phyloP scores from a whole-genome alignment of 2,329 filamentous ascomycete genomes.

The Penicillium sp. region DNA sequence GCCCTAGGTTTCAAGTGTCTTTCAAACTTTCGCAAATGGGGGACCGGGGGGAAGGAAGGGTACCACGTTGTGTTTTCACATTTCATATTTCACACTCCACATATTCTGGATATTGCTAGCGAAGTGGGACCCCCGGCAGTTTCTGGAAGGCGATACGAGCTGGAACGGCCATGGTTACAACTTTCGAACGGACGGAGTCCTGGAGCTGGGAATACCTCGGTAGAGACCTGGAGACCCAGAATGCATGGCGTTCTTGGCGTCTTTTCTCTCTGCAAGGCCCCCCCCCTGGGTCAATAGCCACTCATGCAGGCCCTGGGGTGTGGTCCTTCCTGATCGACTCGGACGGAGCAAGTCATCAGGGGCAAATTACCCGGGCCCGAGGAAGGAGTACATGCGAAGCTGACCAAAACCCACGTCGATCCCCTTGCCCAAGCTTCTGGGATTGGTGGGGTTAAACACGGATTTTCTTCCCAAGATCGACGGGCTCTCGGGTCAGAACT shows the following conservation, averaged over 20 bases:
- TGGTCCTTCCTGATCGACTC: slow-evolving; percentile 9
- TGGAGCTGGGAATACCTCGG: not conserved
- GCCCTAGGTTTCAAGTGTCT: slow-evolving; percentile 13
- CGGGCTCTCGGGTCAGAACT: not conserved
- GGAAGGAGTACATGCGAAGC: not conserved
- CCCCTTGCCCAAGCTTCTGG: slow-evolving; percentile 6
- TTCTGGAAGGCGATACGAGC: slow-evolving; percentile 20
- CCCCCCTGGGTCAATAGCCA: too few species aligned
- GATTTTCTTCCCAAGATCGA: slow-evolving; percentile 1
- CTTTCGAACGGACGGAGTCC: not conserved
- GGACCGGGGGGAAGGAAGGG: not conserved
- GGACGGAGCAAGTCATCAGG: not conserved
- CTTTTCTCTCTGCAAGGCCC: not conserved
- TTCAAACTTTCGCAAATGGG: not conserved
- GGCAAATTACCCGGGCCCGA: slow-evolving; percentile 6
- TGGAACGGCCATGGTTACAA: slow-evolving; percentile 25
- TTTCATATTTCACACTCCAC: not conserved
- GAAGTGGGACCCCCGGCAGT: slow-evolving; percentile 11
- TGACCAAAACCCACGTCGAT: slow-evolving; percentile 4
- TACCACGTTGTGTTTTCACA: not conserved
- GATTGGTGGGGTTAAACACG: not conserved
- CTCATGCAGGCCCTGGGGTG: not conserved
- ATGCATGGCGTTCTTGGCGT: not conserved
- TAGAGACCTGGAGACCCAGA: slow-evolving; percentile 3
- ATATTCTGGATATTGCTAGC: not conserved